These are phyloP conservation scores for Priceomyces melissophilus DNA, from an alignment of 805 yeast species.

Conservation along the genomic window DNA sequence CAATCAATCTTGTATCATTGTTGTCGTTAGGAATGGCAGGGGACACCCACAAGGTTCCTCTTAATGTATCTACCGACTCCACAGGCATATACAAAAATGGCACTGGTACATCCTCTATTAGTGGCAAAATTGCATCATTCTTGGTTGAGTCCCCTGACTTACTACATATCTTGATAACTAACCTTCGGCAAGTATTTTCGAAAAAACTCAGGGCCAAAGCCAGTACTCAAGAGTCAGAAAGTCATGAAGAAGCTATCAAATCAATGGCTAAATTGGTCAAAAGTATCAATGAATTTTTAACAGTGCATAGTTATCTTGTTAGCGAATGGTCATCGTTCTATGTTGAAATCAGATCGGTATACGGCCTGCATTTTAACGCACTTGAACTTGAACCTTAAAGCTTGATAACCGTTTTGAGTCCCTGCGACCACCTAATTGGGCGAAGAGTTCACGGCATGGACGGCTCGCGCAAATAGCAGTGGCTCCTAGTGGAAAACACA, in stretches of 20 bases:
- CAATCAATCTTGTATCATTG: conserved; percentile 38
- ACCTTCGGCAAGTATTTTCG: conserved; percentile 30
- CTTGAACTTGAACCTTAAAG: conserved; percentile 1
- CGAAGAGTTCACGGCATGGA: too few relatives aligned
- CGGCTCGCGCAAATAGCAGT: too few relatives aligned
- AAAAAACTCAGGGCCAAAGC: conserved; percentile 57
- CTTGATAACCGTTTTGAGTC: not conserved
- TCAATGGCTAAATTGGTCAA: conserved; percentile 30
- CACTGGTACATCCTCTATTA: not conserved
- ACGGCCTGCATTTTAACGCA: conserved; percentile 1
- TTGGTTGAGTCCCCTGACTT: conserved; percentile 1
- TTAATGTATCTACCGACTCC: not conserved
- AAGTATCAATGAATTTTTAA: conserved; percentile 12
- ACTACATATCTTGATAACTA: not conserved
- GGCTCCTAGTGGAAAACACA: too few relatives aligned
- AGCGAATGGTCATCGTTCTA: conserved; percentile 8
- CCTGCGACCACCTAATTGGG: too few relatives aligned
- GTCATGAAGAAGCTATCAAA: conserved; percentile 44
- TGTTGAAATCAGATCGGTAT: conserved; percentile 6
- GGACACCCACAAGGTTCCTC: not conserved
- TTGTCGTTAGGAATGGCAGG: conserved; percentile 20
- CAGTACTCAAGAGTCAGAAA: conserved; percentile 64
- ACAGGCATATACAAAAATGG: not conserved
- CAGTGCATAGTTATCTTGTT: conserved; percentile 5
- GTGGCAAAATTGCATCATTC: not conserved